A percentile compares a stretch with the other conserved stretches of the same genome.
These are phyloP conservation scores for Lippia alba DNA, from an alignment of 305 asterid genomes.

Conservation along the genomic window DNA sequence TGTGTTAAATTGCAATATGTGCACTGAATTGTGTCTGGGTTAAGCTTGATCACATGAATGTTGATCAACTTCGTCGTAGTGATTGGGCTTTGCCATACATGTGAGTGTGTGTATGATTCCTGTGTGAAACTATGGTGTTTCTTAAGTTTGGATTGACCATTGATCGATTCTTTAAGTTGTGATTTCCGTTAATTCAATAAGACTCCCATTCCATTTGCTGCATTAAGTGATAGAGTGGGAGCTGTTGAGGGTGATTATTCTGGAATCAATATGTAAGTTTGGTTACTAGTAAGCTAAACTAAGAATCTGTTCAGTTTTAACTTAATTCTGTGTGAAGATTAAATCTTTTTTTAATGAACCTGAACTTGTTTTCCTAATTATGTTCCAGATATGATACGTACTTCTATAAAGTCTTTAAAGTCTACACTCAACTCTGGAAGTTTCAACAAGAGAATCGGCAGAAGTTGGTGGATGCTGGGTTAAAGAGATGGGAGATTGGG, in stretches of 20 bases:
- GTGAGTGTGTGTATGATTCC: not conserved
- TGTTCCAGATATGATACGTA: constrained; percentile 82
- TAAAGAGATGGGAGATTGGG: constrained; percentile 99
- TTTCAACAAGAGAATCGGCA: constrained; percentile 95
- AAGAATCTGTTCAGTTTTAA: not conserved
- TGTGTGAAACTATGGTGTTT: not conserved
- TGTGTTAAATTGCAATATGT: constrained; percentile 14
- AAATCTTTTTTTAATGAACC: not conserved
- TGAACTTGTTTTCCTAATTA: constrained; percentile 25
- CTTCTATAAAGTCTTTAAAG: constrained; percentile 90
- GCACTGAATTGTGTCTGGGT: not conserved
- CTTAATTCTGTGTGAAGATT: not conserved
- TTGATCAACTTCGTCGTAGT: constrained; percentile 1
- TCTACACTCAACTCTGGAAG: constrained; percentile 92
- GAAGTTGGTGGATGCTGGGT: constrained; percentile 88
- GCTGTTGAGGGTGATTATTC: not conserved
- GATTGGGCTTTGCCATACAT: not conserved
- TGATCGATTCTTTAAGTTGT: not conserved
- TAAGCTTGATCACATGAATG: constrained; percentile 24
- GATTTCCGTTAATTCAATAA: not conserved
- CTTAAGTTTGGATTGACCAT: not conserved
- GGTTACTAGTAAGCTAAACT: not conserved
- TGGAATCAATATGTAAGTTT: not conserved
- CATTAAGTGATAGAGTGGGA: constrained; percentile 1
- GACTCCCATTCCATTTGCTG: not conserved